Evolutionary conservation across 345 rosid species (phyloP).

Genomic region (Barbarea vulgaris): DNA sequence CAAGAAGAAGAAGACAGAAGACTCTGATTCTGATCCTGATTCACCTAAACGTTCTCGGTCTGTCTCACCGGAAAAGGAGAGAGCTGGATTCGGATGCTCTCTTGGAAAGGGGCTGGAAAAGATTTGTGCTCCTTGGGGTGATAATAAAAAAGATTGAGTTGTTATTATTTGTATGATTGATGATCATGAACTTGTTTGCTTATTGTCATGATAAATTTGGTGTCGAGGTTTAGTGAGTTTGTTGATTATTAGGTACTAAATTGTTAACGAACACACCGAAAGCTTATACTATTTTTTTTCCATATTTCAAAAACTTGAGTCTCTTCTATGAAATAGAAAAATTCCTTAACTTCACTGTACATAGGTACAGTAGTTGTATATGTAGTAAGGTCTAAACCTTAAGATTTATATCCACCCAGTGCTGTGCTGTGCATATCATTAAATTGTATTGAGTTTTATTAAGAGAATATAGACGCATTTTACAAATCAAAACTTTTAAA

Average conservation of each 20-base stretch:
- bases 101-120: constrained; percentile 55
- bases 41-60: constrained; percentile 9
- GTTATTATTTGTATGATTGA: background rate
- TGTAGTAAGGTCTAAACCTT: no score
- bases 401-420: no score
- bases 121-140: constrained; percentile 46
- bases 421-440: no score
- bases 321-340: no score
- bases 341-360: no score
- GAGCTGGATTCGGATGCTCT: constrained; percentile 46
- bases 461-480: no score
- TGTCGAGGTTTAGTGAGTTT: background rate
- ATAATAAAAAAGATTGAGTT: constrained; percentile 32
- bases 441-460: no score
- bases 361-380: no score
- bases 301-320: background rate
- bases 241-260: constrained; percentile 17
- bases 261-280: background rate
- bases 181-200: constrained; percentile 27
- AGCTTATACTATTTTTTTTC: background rate
- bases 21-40: constrained; percentile 21
- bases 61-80: constrained; percentile 42
- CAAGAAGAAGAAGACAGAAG: constrained; percentile 40
- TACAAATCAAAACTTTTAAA: no score
- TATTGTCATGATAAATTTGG: background rate